These are phyloP conservation scores for Thymus mandschuricus DNA, from an alignment of 257 asterid genomes.

Conservation along the genomic window DNA sequence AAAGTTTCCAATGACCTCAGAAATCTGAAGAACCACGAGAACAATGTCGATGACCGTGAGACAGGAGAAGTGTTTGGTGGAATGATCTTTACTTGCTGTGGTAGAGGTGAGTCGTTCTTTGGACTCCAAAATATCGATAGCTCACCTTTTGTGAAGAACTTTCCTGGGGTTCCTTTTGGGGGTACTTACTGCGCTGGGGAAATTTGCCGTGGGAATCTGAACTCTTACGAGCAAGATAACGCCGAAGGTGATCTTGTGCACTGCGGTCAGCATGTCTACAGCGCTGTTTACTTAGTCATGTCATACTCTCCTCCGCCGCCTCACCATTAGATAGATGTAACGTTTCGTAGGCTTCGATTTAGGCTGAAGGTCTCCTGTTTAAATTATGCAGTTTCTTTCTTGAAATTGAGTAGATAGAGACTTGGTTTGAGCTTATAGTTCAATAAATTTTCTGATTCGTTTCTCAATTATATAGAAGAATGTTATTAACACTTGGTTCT, in stretches of 20 bases:
- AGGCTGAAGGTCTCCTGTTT: neutral
- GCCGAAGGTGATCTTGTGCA: conserved; percentile 37
- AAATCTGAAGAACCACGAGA: conserved; percentile 37
- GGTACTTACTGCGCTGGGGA: conserved; percentile 83
- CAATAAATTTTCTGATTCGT: neutral
- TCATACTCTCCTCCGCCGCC: conserved; percentile 51
- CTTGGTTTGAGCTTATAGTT: neutral
- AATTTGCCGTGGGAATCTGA: conserved; percentile 53
- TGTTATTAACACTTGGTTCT: too few relatives aligned
- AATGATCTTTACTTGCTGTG: conserved; percentile 69
- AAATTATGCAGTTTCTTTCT: neutral
- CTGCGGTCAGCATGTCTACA: conserved; percentile 56
- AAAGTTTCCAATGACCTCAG: conserved; percentile 46
- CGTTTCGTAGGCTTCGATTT: neutral
- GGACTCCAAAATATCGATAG: conserved; percentile 53
- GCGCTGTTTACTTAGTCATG: conserved; percentile 65
- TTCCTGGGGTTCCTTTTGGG: conserved; percentile 67
- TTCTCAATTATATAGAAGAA: neutral
- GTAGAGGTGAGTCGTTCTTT: conserved; percentile 70
- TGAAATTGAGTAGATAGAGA: neutral
- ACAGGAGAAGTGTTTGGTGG: conserved; percentile 70
- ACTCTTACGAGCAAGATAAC: conserved; percentile 45
- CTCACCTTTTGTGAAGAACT: conserved; percentile 62
- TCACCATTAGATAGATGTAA: neutral
- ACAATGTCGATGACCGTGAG: neutral